Conservation (phyloP, 192 early-diverging fungal species). For the Oehlia diaphana region DNA sequence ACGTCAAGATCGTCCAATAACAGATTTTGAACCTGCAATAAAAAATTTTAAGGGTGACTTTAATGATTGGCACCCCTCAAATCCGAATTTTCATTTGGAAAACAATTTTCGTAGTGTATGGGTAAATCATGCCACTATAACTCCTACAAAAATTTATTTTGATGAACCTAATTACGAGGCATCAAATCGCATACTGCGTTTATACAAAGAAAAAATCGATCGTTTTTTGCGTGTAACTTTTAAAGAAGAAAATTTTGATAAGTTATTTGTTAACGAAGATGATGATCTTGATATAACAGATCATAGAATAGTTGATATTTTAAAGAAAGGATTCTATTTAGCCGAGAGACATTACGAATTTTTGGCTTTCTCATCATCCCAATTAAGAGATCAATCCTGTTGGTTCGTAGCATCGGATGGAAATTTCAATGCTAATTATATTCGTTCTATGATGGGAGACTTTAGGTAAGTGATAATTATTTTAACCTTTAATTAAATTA, state of each 20-base stretch:
- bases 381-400: constrained; percentile 61
- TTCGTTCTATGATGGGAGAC: constrained; percentile 70
- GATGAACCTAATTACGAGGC: constrained; percentile 63
- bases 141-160: constrained; percentile 66
- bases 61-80: not conserved
- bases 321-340: constrained; percentile 55
- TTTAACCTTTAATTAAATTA: too few relatives aligned
- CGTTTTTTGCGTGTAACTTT: constrained; percentile 72
- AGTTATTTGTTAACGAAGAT: constrained; percentile 35
- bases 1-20: constrained; percentile 2
- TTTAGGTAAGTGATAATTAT: constrained; percentile 42
- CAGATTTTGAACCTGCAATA: not conserved
- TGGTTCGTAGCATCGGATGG: constrained; percentile 53
- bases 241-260: constrained; percentile 58
- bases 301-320: constrained; percentile 43
- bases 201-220: constrained; percentile 49
- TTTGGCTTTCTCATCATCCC: constrained; percentile 63
- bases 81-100: not conserved
- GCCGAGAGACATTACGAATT: constrained; percentile 58
- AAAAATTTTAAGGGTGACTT: not conserved
- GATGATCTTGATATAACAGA: constrained; percentile 39
- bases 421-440: constrained; percentile 52
- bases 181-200: constrained; percentile 71
- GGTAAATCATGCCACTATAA: constrained; percentile 40
- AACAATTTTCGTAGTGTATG: not conserved